Percentiles rank a stretch among this genome's conserved stretches.
Evolutionary conservation across 148 eudicot species (phyloP).

Genomic region (Nyssa sinensis): DNA sequence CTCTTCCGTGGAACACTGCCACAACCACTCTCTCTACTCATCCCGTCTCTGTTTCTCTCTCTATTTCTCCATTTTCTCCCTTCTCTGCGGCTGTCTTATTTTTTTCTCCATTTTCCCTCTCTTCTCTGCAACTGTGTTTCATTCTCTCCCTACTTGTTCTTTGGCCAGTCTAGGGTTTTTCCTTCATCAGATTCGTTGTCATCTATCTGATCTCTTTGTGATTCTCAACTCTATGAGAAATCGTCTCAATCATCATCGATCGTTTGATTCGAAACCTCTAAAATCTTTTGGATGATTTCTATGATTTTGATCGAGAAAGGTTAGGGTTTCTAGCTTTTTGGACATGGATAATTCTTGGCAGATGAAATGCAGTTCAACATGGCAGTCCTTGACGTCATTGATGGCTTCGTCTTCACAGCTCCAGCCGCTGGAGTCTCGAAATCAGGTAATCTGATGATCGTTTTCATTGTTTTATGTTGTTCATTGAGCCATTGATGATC

Average conservation of each 20-base stretch:
- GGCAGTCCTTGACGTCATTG: constrained; percentile 20
- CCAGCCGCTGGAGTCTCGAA: constrained; percentile 27
- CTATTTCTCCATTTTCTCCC: background rate
- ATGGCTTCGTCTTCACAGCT: constrained; percentile 23
- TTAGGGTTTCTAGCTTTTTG: constrained; percentile 7
- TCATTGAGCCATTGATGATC: background rate
- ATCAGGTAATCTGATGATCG: constrained; percentile 25
- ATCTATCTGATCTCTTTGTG: background rate
- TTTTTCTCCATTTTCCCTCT: background rate
- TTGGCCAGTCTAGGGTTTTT: constrained; percentile 12
- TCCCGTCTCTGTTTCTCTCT: background rate
- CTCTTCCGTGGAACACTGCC: background rate
- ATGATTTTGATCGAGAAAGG: constrained; percentile 11
- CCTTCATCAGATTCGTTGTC: background rate
- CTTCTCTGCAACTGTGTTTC: background rate
- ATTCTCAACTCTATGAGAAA: background rate
- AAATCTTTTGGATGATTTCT: constrained; percentile 2
- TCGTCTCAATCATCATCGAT: background rate
- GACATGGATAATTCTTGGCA: constrained; percentile 42
- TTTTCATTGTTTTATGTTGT: background rate
- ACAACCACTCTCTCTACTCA: too few relatives aligned
- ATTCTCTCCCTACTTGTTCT: background rate
- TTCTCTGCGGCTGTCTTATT: background rate
- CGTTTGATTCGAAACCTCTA: background rate
- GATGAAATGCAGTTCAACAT: constrained; percentile 29